Base-by-base conservation (phyloP, 2,329 filamentous ascomycete genomes). In the Phialocephala subalpina region DNA sequence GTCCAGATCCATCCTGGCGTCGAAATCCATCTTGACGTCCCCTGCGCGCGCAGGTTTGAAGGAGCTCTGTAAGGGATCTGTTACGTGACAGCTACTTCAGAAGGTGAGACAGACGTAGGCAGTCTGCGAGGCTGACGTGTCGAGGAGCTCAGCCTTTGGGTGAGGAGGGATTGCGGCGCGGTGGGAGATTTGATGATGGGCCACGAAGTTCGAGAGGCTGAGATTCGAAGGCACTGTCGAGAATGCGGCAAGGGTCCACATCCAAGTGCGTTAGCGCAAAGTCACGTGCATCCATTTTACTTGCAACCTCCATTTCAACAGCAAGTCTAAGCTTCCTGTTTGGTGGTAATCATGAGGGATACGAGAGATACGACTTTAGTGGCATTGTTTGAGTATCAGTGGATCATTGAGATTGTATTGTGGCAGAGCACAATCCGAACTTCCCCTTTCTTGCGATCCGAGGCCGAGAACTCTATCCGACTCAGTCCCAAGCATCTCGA, bases 11-110 rank as follows among this genome's bases (percentile, higher is more conserved):
- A 74, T 74, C 77, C 80, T 80, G 9, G 74, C 70, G 65, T 83
- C 82, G 77, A 82, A 35, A 72, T 84, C 82, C 83, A 85, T 85
- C 68, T 69, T 78, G 73, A 66, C 62, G 60, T 45, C 27, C 25
- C 42, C 22, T 52, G 45, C 49, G 33, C 42, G 58, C 52, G 35
- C 64, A 63, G 58, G 20, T 58, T 58, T 16, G 36, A 33, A 40
- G 29, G 60, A 63, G 47, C 55, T 33, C 29, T 47, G 49, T 33
- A 55, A 62, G 59, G 58, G 58, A 60, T 27, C 42, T 35, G 40
- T 18, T 49, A 29, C 49, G 27, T 49, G 52, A 36, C 58, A 49
- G 56, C 25, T n/a, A n/a, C n/a, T 29, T 52, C 20, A 6, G 27
- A 56, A 38, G 58, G 27, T 59, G 60, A 56, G 36, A 49, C 16